Conservation (phyloP, 345 rosid genomes). For the Eucalyptus pauciflora region DNA sequence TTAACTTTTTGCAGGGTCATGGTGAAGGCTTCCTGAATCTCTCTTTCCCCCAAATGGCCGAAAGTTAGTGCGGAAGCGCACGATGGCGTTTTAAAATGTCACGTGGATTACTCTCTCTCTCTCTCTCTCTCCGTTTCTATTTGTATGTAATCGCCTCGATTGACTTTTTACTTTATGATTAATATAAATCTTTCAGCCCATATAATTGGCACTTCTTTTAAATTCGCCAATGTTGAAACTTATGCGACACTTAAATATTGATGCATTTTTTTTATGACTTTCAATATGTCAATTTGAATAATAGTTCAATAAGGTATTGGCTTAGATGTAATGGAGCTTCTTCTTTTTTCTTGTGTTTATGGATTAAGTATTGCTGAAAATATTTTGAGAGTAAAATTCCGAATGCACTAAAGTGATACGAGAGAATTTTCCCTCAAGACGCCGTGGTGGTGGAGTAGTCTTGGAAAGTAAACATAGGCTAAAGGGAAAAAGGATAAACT, state of each 20-base stretch:
- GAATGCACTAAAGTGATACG: fast-evolving
- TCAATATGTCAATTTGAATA: background rate
- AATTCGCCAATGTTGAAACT: background rate
- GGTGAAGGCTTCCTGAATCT: background rate
- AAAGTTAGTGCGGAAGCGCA: background rate
- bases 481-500: background rate
- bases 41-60: background rate
- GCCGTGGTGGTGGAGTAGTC: background rate
- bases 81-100: background rate
- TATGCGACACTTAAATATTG: background rate
- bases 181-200: background rate
- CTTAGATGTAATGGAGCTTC: background rate
- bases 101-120: background rate
- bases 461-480: background rate
- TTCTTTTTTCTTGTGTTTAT: background rate
- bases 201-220: background rate
- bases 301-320: background rate
- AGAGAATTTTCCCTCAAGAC: background rate
- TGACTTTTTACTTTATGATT: background rate
- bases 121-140: background rate
- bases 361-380: background rate
- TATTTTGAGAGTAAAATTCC: background rate
- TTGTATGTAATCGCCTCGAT: background rate
- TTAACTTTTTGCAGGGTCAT: background rate
- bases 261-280: background rate